phyloP scores from a whole-genome alignment of 768 basidiomycete species.

The Kwoniella sp. region DNA sequence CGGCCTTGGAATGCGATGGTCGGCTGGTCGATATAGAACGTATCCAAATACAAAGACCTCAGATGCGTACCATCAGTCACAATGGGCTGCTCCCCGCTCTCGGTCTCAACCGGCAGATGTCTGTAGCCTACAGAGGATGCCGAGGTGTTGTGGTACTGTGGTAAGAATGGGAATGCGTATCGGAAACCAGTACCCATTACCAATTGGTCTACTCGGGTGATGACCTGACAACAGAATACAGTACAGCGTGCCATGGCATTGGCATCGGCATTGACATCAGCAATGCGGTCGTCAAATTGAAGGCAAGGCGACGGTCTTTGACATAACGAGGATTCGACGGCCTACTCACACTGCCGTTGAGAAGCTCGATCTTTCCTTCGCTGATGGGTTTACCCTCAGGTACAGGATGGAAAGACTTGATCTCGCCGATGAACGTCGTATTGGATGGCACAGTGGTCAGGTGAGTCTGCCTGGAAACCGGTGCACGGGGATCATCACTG shows the following conservation, averaged over 20 bases:
- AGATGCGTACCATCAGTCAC: slow-evolving; percentile 26
- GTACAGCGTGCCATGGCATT: too few species aligned
- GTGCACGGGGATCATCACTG: slow-evolving; percentile 26
- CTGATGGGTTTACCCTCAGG: neutral
- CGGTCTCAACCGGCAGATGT: neutral
- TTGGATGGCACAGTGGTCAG: slow-evolving; percentile 10
- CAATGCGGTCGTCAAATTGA: too few species aligned
- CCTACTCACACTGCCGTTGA: slow-evolving; percentile 19
- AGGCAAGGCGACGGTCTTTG: too few species aligned
- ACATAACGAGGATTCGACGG: too few species aligned
- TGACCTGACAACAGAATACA: too few species aligned
- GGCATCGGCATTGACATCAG: too few species aligned
- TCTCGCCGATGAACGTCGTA: slow-evolving; percentile 16
- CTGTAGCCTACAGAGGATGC: neutral
- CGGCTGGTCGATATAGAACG: slow-evolving; percentile 31
- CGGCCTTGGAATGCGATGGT: slow-evolving; percentile 32
- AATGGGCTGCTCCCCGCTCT: slow-evolving; percentile 19
- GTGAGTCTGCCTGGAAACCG: slow-evolving; percentile 12
- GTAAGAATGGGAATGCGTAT: slow-evolving; percentile 60
- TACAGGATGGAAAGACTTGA: slow-evolving; percentile 13
- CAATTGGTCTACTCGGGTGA: slow-evolving; percentile 10
- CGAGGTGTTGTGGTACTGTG: slow-evolving; percentile 54
- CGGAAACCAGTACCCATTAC: slow-evolving; percentile 49
- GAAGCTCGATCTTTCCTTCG: slow-evolving; percentile 14
- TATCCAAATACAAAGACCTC: slow-evolving; percentile 23